Evolutionary conservation across 768 basidiomycete genomes (phyloP), one percentile per base, ranked within the genome.

Genomic region (Suillus americanus): DNA sequence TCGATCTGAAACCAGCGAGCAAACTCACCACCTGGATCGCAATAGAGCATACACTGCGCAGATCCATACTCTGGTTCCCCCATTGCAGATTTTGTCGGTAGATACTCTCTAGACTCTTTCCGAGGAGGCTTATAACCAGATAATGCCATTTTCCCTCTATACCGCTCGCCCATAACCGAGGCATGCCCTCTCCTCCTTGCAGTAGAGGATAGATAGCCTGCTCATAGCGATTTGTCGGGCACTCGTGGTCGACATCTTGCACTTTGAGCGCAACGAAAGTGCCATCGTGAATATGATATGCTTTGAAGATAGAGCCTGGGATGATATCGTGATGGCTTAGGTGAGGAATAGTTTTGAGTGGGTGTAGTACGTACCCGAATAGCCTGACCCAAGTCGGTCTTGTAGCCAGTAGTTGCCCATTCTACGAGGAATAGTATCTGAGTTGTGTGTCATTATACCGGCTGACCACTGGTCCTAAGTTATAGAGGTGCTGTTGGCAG

Each of bases 51-150:
- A 89, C 88, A 60, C 86, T 90, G 46, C 91, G 81, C 16, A 92
- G 71, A 75, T 91, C 90, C 81, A 92, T 83, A 6, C 76, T 76
- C 23, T 83, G 82, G 71, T 84, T 85, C 45, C 84, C 86, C 20
- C 0, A 28, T 43, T 59, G 40, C 28, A 59, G 3, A 64, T 79
- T 82, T 69, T 79, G 80, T 64, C 84, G 80, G 74, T 83, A 84
- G 61, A 92, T 75, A 50, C 71, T 84, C 68, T 92, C 90, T 57
- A 93, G 75, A 71, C 89, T 91, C 25, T 83, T 71, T 16, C 91
- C 91, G 14, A 93, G 83, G 16, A 93, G 78, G 74, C 89, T 88
- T 69, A 93, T 91, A n/a, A 85, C 91, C 48, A 93, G 86, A 74
- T 83, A 89, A 70, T 88, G 85, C 87, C 87, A 89, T 64, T 77